Percentiles rank a stretch among this genome's conserved stretches.
Conservation (phyloP, 495 filamentous ascomycete genomes). For the Peziza echinospora region DNA sequence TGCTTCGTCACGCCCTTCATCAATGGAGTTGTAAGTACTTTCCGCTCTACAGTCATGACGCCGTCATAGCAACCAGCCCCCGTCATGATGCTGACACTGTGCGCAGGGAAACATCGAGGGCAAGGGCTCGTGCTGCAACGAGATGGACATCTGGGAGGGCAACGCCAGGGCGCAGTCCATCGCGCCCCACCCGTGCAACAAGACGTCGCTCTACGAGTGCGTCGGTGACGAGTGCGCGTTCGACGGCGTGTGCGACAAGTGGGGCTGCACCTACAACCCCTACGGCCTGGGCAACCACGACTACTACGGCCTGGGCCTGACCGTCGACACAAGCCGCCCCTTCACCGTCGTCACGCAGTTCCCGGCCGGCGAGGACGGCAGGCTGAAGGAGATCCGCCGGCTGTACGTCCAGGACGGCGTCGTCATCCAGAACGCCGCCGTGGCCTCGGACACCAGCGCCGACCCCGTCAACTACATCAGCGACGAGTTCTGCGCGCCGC, state of each 20-base stretch:
- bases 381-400: slow-evolving; percentile 34
- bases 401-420: slow-evolving; percentile 39
- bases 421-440: slow-evolving; percentile 26
- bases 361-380: slow-evolving; percentile 27
- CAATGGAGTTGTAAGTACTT: slow-evolving; percentile 29
- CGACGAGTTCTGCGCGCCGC: slow-evolving; percentile 34
- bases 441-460: slow-evolving; percentile 4
- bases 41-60: not conserved
- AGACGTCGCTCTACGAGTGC: slow-evolving; percentile 27
- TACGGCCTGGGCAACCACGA: slow-evolving; percentile 32
- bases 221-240: slow-evolving; percentile 26
- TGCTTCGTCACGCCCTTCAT: slow-evolving; percentile 35
- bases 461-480: slow-evolving; percentile 33
- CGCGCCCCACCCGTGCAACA: slow-evolving; percentile 36
- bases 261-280: slow-evolving; percentile 43
- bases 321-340: slow-evolving; percentile 35
- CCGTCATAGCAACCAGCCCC: not conserved
- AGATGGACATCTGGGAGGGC: slow-evolving; percentile 45
- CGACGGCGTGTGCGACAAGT: slow-evolving; percentile 39
- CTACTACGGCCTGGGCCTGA: slow-evolving; percentile 33
- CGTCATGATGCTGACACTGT: not conserved
- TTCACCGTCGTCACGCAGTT: slow-evolving; percentile 53
- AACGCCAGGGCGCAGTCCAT: slow-evolving; percentile 34
- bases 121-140: slow-evolving; percentile 34
- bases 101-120: slow-evolving; percentile 28